Evolutionary conservation across 148 eudicot species (phyloP), one percentile per base, ranked within the genome.

Genomic region (Vaccinium corymbosum): DNA sequence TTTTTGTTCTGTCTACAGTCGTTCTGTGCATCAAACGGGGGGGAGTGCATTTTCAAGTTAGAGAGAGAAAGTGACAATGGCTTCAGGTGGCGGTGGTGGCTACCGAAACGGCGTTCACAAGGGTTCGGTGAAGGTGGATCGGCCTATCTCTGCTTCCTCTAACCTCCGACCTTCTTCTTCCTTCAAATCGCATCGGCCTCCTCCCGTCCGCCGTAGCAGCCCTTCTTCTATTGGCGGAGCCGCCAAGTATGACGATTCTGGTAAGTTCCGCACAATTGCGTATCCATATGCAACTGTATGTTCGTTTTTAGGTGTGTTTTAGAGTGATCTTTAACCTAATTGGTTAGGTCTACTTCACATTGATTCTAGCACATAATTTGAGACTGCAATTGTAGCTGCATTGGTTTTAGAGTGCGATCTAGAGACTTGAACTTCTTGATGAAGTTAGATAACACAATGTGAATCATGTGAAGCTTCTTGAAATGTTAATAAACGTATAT

Each of bases 181-280:
- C 15, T 90, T 89, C 82, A 95, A 95, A 87, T 90, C 97, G 48
- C 93, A 92, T 84, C 86, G 81, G 10, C 89, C 89, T 49, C 87
- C 85, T 77, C 51, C 90, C 17, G 90, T 85, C 16, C 97, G 98
- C 83, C 95, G 98, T 25, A 90, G 90, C 82, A 87, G 85, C 87
- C 61, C 91, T 57, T 84, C 88, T 42, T 86, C 91, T 49, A 84
- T 86, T 38, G 93, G 87, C 57, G 94, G 85, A 0, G 88, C 68
- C 71, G 80, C 81, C 46, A 76, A 48, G 56, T 75, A 76, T 35
- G 20, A 61, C 14, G 87, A 66, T 57, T 86, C 88, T 52, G 90
- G 89, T 89, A 14, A 82, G 83, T 85, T 83, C 53, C 55, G 20
- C 15, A 61, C 22, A n/a, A 35, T 35, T 19, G 12, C 2, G 1